Conservation (phyloP, 768 basidiomycete species). For the Tricholoma bakamatsutake region DNA sequence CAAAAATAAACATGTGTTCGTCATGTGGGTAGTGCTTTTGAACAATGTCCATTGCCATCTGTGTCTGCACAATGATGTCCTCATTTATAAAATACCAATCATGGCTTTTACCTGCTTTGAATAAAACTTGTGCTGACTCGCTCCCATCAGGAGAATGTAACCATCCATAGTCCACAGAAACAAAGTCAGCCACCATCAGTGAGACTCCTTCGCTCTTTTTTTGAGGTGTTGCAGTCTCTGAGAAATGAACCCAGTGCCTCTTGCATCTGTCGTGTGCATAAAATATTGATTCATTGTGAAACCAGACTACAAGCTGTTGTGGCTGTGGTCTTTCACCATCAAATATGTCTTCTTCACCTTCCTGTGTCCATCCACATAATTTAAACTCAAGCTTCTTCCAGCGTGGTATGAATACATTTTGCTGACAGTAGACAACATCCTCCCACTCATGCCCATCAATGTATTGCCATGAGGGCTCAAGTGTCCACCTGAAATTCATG, state of each 20-base stretch:
- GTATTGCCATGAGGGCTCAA: constrained; percentile 23
- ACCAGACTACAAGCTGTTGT: constrained; percentile 16
- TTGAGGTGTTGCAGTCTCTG: constrained; percentile 6
- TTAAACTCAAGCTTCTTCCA: constrained; percentile 10
- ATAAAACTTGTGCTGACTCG: constrained; percentile 13
- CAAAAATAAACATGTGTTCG: constrained; percentile 13
- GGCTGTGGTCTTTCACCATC: not conserved
- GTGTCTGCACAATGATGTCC: constrained; percentile 16
- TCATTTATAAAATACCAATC: constrained; percentile 13
- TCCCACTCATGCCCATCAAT: not conserved
- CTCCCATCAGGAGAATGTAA: constrained; percentile 17
- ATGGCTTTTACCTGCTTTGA: constrained; percentile 20
- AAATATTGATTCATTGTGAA: constrained; percentile 27
- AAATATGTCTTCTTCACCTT: constrained; percentile 2
- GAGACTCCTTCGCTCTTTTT: constrained; percentile 25
- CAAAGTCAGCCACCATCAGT: constrained; percentile 30
- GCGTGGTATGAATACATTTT: constrained; percentile 18
- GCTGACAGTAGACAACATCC: constrained; percentile 27
- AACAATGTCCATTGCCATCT: constrained; percentile 21
- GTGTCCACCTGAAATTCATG: constrained; percentile 22
- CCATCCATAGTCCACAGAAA: constrained; percentile 27
- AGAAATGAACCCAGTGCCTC: constrained; percentile 16
- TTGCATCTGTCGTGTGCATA: constrained; percentile 23
- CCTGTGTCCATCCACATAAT: constrained; percentile 9
- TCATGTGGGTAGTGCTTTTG: constrained; percentile 16